Percentiles rank a stretch among this genome's conserved stretches.
These are phyloP conservation scores for Haplosporangium sp. DNA, from an alignment of 371 early-diverging fungal genomes.

Conservation along the genomic window DNA sequence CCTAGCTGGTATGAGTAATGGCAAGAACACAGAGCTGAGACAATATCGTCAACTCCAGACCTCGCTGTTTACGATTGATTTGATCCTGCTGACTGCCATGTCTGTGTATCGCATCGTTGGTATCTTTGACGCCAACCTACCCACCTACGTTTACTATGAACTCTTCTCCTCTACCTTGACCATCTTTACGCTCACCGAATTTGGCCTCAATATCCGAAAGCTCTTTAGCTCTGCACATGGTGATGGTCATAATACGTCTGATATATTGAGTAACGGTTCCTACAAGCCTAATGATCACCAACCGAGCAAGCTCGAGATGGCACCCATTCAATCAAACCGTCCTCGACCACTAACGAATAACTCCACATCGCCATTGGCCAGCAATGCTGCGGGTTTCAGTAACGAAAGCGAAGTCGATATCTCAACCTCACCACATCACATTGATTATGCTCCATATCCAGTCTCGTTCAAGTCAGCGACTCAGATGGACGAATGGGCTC, in stretches of 20 bases:
- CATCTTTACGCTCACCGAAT: conserved; percentile 51
- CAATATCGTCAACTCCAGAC: conserved; percentile 54
- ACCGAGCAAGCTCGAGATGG: conserved; percentile 38
- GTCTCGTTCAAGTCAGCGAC: neutral
- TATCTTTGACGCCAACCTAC: conserved; percentile 37
- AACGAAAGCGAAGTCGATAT: conserved; percentile 22
- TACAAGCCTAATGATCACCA: conserved; percentile 10
- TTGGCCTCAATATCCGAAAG: conserved; percentile 53
- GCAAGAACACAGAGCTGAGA: conserved; percentile 38
- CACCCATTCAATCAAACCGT: conserved; percentile 12
- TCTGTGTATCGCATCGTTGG: conserved; percentile 51
- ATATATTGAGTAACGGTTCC: conserved; percentile 2
- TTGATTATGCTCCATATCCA: conserved; percentile 10
- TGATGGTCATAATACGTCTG: conserved; percentile 7
- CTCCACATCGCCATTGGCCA: conserved; percentile 38
- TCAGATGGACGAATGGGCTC: conserved; percentile 3
- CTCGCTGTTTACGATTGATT: conserved; percentile 37
- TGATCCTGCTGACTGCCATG: conserved; percentile 44
- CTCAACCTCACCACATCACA: conserved; percentile 1
- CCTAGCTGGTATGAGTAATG: conserved; percentile 33
- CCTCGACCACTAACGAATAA: conserved; percentile 36
- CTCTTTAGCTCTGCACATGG: conserved; percentile 32
- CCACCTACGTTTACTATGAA: conserved; percentile 51
- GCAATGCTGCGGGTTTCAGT: conserved; percentile 18
- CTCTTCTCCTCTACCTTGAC: conserved; percentile 55